A percentile compares a stretch with the other conserved stretches of the same genome.
Evolutionary conservation across 352 stramenopile species (phyloP).

Genomic region (Saprolegnia parasitica): DNA sequence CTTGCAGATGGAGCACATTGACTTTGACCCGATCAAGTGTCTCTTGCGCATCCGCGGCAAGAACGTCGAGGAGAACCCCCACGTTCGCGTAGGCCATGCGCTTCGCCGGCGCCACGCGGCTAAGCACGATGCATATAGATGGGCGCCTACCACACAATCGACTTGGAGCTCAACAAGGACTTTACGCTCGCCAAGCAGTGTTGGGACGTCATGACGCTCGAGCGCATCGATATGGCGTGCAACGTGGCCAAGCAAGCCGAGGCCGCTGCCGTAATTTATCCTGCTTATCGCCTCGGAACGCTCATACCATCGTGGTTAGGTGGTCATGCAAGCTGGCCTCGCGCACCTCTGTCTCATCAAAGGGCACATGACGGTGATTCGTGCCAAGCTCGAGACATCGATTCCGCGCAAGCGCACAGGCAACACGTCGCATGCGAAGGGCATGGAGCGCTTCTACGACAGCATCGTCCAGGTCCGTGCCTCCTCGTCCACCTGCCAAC

Average conservation of each 20-base stretch:
- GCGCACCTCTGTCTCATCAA: conserved; percentile 98
- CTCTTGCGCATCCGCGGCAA: conserved; percentile 93
- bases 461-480: conserved; percentile 81
- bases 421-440: conserved; percentile 91
- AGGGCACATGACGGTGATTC: conserved; percentile 93
- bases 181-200: conserved; percentile 95
- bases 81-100: conserved; percentile 82
- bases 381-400: conserved; percentile 93
- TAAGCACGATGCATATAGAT: conserved; percentile 48
- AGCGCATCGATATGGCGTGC: conserved; percentile 93
- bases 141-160: conserved; percentile 96
- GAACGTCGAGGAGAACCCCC: conserved; percentile 91
- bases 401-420: conserved; percentile 97
- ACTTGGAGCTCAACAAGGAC: conserved; percentile 94
- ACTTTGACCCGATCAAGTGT: conserved; percentile 93
- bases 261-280: conserved; percentile 68
- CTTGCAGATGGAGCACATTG: conserved; percentile 94
- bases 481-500: neutral
- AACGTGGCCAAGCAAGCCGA: conserved; percentile 94
- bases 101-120: neutral
- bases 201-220: conserved; percentile 97
- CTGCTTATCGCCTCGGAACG: neutral
- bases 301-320: neutral
- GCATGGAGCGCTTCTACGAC: conserved; percentile 94
- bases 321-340: conserved; percentile 95